These are phyloP conservation scores for Daphne laureola DNA, from an alignment of 441 rosid species.

Conservation along the genomic window DNA sequence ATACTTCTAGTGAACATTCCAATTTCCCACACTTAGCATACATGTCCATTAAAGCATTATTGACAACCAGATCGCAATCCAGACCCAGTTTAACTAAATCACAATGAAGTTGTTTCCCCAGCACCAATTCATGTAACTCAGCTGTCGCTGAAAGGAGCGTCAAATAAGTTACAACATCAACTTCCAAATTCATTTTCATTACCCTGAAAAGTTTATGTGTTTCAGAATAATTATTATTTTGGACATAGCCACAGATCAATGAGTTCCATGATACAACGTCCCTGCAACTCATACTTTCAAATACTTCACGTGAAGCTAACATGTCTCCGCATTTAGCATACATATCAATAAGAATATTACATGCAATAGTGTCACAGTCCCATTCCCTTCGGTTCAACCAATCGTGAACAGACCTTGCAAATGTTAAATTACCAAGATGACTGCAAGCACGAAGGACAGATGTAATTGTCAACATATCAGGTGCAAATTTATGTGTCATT, in stretches of 20 bases:
- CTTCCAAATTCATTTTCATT: constrained; percentile 32
- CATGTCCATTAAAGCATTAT: constrained; percentile 46
- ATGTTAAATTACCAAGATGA: constrained; percentile 28
- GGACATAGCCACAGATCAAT: constrained; percentile 42
- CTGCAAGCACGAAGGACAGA: constrained; percentile 59
- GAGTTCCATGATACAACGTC: constrained; percentile 67
- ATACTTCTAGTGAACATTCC: constrained; percentile 31
- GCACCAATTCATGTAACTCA: constrained; percentile 21
- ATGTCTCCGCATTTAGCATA: constrained; percentile 50
- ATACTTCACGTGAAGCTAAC: constrained; percentile 34
- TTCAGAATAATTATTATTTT: constrained; percentile 27
- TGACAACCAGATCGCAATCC: constrained; percentile 25
- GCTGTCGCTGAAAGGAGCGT: constrained; percentile 36
- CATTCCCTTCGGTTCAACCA: constrained; percentile 29
- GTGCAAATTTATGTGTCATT: constrained; percentile 30
- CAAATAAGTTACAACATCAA: constrained; percentile 45
- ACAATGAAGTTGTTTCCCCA: constrained; percentile 44
- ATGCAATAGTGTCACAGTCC: constrained; percentile 29
- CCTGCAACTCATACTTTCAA: constrained; percentile 30
- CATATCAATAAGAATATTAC: constrained; percentile 48
- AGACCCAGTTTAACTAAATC: constrained; percentile 34
- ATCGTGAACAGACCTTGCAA: constrained; percentile 40
- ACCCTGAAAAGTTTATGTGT: constrained; percentile 36
- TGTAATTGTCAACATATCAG: constrained; percentile 44
- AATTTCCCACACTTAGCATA: constrained; percentile 36